phyloP scores from a whole-genome alignment of 2,329 filamentous ascomycete genomes.

The Phoma sp. region DNA sequence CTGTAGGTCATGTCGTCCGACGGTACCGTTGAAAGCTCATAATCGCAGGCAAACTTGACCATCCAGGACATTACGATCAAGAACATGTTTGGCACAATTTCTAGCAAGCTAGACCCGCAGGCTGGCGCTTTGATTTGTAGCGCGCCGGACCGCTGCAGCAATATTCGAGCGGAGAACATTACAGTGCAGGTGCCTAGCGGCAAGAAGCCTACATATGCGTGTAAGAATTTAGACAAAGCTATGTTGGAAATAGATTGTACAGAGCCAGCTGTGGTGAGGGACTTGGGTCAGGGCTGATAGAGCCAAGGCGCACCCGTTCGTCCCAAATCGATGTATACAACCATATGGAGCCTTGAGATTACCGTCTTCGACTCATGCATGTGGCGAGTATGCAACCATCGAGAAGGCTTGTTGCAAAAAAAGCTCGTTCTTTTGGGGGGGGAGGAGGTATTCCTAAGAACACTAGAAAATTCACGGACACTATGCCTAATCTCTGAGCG shows the following conservation, averaged over 20 bases:
- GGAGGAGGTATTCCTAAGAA: no score
- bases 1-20: conserved; percentile 42
- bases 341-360: no score
- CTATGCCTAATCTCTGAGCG: no score
- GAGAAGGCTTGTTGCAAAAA: no score
- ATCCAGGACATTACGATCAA: conserved; percentile 57
- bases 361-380: no score
- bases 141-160: conserved; percentile 42
- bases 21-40: conserved; percentile 21
- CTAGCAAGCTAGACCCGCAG: conserved; percentile 35
- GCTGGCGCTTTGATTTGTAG: conserved; percentile 45
- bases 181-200: conserved; percentile 13
- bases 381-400: no score
- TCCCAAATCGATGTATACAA: no score
- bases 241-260: conserved; percentile 8
- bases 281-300: background rate
- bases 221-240: conserved; percentile 9
- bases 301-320: no score
- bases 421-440: no score
- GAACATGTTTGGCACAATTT: conserved; percentile 59
- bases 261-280: background rate
- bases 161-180: conserved; percentile 16
- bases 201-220: conserved; percentile 4
- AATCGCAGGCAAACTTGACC: conserved; percentile 5
- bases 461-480: no score